Evolutionary conservation across 345 rosid species (phyloP).

Genomic region (Euphorbia pulcherrima): DNA sequence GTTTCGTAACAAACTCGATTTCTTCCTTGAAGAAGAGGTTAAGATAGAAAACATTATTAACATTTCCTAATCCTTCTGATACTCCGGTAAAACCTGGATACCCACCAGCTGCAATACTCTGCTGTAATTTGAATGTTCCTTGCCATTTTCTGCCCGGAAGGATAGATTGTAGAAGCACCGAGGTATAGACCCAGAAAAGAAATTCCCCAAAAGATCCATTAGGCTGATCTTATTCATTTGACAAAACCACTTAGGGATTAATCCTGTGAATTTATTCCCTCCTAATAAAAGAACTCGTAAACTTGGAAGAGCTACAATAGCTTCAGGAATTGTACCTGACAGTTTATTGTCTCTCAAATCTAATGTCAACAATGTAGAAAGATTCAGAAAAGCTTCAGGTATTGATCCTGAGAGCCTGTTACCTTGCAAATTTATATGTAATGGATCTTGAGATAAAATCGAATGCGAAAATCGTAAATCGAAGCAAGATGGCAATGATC

Average conservation of each 20-base stretch:
- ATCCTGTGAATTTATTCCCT: slow-evolving; percentile 1
- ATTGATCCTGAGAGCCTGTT: slow-evolving; percentile 3
- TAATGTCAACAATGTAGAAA: background rate
- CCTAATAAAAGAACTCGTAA: background rate
- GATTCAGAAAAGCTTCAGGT: background rate
- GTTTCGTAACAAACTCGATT: background rate
- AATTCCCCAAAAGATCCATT: slow-evolving; percentile 6
- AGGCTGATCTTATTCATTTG: background rate
- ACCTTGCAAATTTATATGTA: background rate
- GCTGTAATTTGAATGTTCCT: background rate
- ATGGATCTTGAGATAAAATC: too few relatives aligned
- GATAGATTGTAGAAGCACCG: background rate
- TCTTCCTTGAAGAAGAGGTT: background rate
- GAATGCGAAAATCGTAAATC: too few relatives aligned
- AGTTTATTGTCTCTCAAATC: background rate
- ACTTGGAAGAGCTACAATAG: background rate
- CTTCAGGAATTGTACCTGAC: background rate
- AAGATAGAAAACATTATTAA: background rate
- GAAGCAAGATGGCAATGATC: slow-evolving; percentile 7
- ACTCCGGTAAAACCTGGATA: background rate
- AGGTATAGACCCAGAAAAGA: slow-evolving; percentile 3
- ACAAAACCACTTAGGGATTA: background rate
- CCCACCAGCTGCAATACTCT: background rate
- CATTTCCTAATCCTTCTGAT: background rate
- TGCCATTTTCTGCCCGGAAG: background rate